These are phyloP conservation scores for Psidium guajava DNA, from an alignment of 345 rosid species.

Conservation along the genomic window DNA sequence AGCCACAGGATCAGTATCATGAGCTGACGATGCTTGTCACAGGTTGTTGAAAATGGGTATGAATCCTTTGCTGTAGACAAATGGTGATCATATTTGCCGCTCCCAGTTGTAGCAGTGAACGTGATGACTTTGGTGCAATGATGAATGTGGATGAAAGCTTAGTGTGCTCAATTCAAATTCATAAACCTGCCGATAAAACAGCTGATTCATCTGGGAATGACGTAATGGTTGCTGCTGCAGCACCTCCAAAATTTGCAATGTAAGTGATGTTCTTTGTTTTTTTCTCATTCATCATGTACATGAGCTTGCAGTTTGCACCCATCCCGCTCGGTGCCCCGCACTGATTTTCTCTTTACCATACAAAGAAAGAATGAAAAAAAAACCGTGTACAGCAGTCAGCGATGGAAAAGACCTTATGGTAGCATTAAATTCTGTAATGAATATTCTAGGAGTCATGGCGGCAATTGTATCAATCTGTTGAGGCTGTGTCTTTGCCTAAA, in stretches of 20 bases:
- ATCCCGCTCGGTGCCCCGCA: neutral
- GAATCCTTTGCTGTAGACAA: neutral
- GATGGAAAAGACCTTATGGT: neutral
- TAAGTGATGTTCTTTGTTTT: neutral
- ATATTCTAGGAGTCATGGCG: neutral
- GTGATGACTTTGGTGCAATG: neutral
- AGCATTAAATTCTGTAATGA: neutral
- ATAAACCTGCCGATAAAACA: neutral
- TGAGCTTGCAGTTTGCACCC: neutral
- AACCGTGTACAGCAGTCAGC: neutral
- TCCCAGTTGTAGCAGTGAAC: neutral
- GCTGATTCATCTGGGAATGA: slow-evolving; percentile 17
- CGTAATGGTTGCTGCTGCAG: neutral
- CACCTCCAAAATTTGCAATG: neutral
- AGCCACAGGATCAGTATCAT: neutral
- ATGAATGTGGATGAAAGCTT: neutral
- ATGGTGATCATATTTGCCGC: neutral
- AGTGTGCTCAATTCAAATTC: neutral
- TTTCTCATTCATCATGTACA: neutral
- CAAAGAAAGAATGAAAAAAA: neutral
- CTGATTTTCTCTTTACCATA: neutral
- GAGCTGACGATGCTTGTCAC: neutral
- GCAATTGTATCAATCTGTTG: neutral
- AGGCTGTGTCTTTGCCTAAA: too few relatives aligned
- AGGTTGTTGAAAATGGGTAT: neutral